Evolutionary conservation across 2,329 filamentous ascomycete species (phyloP), one percentile per base, ranked within the genome.

Genomic region (Westerdykella ornata): DNA sequence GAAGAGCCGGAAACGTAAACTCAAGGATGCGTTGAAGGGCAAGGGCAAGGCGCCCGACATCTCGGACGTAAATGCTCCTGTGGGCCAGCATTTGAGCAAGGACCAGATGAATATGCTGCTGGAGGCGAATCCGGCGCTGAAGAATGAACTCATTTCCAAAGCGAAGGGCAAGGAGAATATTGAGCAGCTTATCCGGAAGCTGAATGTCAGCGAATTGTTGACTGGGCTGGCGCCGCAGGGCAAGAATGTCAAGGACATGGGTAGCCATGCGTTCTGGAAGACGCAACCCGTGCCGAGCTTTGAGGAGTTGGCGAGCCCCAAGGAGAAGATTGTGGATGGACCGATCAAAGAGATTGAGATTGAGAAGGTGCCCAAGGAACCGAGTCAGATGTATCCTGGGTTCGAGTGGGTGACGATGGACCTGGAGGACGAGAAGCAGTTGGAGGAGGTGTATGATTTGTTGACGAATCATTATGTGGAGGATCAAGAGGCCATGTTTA

Each of bases 391-490:
- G 53, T 65, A 62, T 40, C 58, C 92, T 3, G 88, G 87, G 6
- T 98, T 96, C 61, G 88, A 96, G 65, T 98, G 92, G 92, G 84
- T 88, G 35, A 87, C 85, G 12, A 80, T 98, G 68, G 88, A 98
- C 63, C 71, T 98, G 54, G 81, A 78, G 16, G 78, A 88, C 54
- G 81, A 87, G 36, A 77, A 75, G 28, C 84, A 83, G 59, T 76
- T 96, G 48, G 81, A 88, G 57, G 92, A 98, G 70, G 82, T 98
- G 5, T 95, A 89, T 67, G 86, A 95, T 53, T 73, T 98, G 52
- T 74, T 98, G 44, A 87, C 86, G 51, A 85, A 88, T 41, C 92
- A 98, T 69, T 98, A 97, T 54, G 92, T 98, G 45, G 92, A 98
- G 70, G 92, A 98, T 64, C 85, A 88, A 56, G 89, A 95, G 64